phyloP scores from a whole-genome alignment of 2,329 filamentous ascomycete genomes.

The Metarhizium album region DNA sequence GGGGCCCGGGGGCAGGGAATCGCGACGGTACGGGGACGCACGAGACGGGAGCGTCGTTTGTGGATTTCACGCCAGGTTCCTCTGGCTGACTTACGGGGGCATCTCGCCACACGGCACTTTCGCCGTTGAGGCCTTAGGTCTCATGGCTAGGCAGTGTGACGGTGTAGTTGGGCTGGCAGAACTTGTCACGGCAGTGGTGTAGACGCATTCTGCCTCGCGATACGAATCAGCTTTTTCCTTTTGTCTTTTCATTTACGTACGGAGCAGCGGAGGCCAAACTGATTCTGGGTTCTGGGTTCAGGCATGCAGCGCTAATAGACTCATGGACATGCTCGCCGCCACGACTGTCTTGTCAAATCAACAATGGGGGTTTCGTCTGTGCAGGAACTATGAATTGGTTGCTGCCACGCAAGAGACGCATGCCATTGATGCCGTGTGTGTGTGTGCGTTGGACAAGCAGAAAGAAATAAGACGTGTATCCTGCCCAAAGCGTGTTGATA shows the following conservation, averaged over 20 bases:
- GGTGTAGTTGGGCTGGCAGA: too few relatives aligned
- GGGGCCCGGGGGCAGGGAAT: neutral
- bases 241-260: conserved; percentile 11
- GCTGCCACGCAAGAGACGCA: too few relatives aligned
- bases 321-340: neutral
- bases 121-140: neutral
- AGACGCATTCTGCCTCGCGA: too few relatives aligned
- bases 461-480: too few relatives aligned
- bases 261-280: conserved; percentile 10
- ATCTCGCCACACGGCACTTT: neutral
- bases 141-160: too few relatives aligned
- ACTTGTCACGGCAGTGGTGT: neutral
- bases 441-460: too few relatives aligned
- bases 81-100: neutral
- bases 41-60: neutral
- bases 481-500: too few relatives aligned
- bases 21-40: neutral
- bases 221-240: neutral
- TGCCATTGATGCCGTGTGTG: too few relatives aligned
- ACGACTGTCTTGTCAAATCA: neutral
- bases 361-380: too few relatives aligned
- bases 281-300: conserved; percentile 6
- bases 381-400: neutral
- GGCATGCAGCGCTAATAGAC: conserved; percentile 9
- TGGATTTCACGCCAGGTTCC: neutral